Evolutionary conservation across 108 stramenopile genomes (phyloP).

Genomic region (Cyclotella kingstonii): DNA sequence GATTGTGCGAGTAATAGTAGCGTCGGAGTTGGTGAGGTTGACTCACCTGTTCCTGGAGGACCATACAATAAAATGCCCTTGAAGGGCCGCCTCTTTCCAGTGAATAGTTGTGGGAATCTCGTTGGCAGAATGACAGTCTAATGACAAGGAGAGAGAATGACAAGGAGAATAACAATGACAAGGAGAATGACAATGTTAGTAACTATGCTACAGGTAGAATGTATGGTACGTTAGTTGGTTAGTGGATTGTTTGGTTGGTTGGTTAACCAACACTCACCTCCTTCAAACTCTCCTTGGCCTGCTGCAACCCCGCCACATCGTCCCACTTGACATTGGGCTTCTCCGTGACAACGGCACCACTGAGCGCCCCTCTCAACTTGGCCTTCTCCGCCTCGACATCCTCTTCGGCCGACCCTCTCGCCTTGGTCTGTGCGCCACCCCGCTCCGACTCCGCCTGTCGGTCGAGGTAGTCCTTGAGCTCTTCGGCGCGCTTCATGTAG

Average conservation of each 20-base stretch:
- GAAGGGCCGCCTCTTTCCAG: conserved; percentile 90
- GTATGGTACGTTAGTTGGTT: too few relatives aligned
- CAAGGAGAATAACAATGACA: background rate
- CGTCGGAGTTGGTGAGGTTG: background rate
- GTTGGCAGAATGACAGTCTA: conserved; percentile 93
- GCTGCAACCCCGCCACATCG: conserved; percentile 96
- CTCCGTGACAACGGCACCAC: conserved; percentile 84
- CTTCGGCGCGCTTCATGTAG: conserved; percentile 99
- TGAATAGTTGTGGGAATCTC: conserved; percentile 92
- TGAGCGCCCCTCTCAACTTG: conserved; percentile 79
- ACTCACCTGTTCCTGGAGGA: conserved; percentile 73
- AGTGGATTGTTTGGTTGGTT: too few relatives aligned
- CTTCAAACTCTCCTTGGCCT: conserved; percentile 95
- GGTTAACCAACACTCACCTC: conserved; percentile 51
- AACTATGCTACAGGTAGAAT: too few relatives aligned
- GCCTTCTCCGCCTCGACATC: conserved; percentile 78
- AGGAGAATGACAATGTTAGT: background rate
- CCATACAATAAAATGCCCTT: conserved; percentile 97
- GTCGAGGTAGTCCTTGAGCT: conserved; percentile 81
- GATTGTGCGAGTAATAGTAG: background rate
- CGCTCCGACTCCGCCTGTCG: conserved; percentile 75
- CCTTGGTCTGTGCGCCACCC: conserved; percentile 50
- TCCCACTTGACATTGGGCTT: conserved; percentile 98
- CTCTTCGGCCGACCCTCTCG: conserved; percentile 49
- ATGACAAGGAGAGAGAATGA: too few relatives aligned